Base-by-base conservation (phyloP, 306 rosid species). In the Oxytropis ochrocephala region DNA sequence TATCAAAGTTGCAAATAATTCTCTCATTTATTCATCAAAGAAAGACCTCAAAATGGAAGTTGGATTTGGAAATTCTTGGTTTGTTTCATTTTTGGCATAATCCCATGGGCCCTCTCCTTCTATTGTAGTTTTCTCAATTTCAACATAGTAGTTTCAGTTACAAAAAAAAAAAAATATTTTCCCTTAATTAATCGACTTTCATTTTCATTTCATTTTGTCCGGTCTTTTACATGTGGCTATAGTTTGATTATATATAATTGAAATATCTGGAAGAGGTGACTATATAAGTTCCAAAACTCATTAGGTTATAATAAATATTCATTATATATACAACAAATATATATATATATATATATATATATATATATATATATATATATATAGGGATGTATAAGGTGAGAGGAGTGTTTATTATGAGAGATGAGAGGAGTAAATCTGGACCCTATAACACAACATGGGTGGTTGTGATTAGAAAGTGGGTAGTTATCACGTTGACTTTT, bases 41-140 rank as follows among this genome's bases (percentile, higher is more conserved):
- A 59, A 55, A 78, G 46, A 41, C 69, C 83, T 75, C 52, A 74
- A 70, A 75, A n/a, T 75, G 67, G 83, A 43, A 82, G 17, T 78
- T 75, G 7, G 72, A 61, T 62, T 82, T 71, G 73, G 76, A 75
- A 57, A 53, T 71, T 56, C 38, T 80, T 75, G 73, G 66, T 78
- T 11, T 78, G 14, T 79, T 46, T 75, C 73, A 58, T 12, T 66
- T 75, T 79, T 82, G 76, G 81, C 8, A 47, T 71, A 47, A 70
- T 71, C 62, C 44, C 39, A 10, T 41, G 81, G 81, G 62, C 70
- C 79, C 77, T 77, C 56, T 46, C 17, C 52, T 70, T 64, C 53
- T 19, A 6, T 12, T 64, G 24, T 66, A 68, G 33, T 69, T 64
- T 75, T 66, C 59, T 71, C 12, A 8, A 18, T 54, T 27, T 69